phyloP scores from a whole-genome alignment of 2,329 filamentous ascomycete genomes.

The Biscogniauxia mediterranea region DNA sequence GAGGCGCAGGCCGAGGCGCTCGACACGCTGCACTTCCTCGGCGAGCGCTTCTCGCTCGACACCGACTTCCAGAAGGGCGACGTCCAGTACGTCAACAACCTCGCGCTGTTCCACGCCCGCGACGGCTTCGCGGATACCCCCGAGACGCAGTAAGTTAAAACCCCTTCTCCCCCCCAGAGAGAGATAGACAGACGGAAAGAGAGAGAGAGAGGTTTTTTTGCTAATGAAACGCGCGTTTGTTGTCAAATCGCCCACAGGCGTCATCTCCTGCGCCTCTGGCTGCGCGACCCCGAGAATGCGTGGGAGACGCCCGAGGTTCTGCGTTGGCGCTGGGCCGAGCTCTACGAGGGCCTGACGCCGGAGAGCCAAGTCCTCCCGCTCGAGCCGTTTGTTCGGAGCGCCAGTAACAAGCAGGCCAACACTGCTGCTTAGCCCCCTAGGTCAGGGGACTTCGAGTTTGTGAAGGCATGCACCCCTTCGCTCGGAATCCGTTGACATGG shows the following conservation, averaged over 20 bases:
- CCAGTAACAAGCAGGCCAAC: conserved; percentile 32
- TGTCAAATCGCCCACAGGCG: conserved; percentile 38
- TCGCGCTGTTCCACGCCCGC: conserved; percentile 52
- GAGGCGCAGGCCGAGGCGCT: conserved; percentile 53
- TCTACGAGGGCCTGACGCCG: conserved; percentile 51
- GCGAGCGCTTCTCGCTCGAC: conserved; percentile 43
- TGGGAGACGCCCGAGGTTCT: conserved; percentile 47
- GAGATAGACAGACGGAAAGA: too few relatives aligned
- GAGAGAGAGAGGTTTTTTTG: background rate
- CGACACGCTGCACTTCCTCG: conserved; percentile 49
- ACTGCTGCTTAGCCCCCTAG: background rate
- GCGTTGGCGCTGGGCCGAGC: conserved; percentile 47
- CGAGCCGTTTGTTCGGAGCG: conserved; percentile 48
- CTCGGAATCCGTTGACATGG: too few relatives aligned
- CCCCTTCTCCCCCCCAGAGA: background rate
- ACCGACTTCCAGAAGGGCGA: conserved; percentile 50
- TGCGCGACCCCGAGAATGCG: conserved; percentile 47
- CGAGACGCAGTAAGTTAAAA: conserved; percentile 41
- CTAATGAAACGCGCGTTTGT: conserved; percentile 37
- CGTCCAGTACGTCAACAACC: conserved; percentile 55
- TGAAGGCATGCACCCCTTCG: too few relatives aligned
- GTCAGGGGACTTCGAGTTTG: too few relatives aligned
- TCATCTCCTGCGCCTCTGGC: conserved; percentile 50
- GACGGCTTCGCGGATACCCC: conserved; percentile 46
- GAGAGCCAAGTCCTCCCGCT: conserved; percentile 56